Percentiles rank a stretch among this genome's conserved stretches.
These are phyloP conservation scores for Xanthoconium stramineum DNA, from an alignment of 768 basidiomycete genomes.

Conservation along the genomic window DNA sequence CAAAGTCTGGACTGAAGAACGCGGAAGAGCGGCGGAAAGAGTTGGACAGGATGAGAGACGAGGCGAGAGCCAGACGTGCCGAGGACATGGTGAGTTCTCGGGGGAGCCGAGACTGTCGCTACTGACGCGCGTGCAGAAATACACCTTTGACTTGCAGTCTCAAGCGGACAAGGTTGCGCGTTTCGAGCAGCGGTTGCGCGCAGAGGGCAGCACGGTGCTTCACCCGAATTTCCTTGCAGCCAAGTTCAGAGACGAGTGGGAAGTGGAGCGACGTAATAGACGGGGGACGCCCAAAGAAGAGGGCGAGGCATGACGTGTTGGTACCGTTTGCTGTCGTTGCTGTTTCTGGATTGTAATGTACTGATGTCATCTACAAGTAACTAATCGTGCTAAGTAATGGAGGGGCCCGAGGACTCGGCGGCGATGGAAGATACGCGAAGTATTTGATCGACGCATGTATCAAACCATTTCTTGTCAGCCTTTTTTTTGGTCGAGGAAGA, in stretches of 20 bases:
- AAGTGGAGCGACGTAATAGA: constrained; percentile 35
- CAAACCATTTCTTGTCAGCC: constrained; percentile 57
- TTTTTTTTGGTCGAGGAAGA: constrained; percentile 23
- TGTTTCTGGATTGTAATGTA: not conserved
- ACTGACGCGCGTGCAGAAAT: constrained; percentile 35
- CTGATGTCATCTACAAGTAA: constrained; percentile 21
- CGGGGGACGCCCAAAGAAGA: constrained; percentile 28
- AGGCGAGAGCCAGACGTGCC: constrained; percentile 55
- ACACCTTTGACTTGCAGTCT: constrained; percentile 53
- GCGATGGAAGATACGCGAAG: constrained; percentile 38
- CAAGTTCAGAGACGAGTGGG: constrained; percentile 54
- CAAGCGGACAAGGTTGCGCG: constrained; percentile 59
- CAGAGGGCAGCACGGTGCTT: constrained; percentile 49
- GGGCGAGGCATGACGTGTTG: constrained; percentile 33
- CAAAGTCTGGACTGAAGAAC: constrained; percentile 44
- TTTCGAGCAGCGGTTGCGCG: constrained; percentile 57
- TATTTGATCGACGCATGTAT: constrained; percentile 62
- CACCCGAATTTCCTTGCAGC: constrained; percentile 61
- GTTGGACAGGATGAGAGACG: constrained; percentile 66
- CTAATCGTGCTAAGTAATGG: not conserved
- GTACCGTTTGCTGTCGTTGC: constrained; percentile 1
- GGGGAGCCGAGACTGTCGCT: not conserved
- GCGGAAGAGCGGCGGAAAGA: constrained; percentile 72
- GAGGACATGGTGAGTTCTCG: constrained; percentile 48
- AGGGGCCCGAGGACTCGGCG: constrained; percentile 19